Conservation (phyloP, 352 stramenopile genomes). For the Phytophthora sp. region DNA sequence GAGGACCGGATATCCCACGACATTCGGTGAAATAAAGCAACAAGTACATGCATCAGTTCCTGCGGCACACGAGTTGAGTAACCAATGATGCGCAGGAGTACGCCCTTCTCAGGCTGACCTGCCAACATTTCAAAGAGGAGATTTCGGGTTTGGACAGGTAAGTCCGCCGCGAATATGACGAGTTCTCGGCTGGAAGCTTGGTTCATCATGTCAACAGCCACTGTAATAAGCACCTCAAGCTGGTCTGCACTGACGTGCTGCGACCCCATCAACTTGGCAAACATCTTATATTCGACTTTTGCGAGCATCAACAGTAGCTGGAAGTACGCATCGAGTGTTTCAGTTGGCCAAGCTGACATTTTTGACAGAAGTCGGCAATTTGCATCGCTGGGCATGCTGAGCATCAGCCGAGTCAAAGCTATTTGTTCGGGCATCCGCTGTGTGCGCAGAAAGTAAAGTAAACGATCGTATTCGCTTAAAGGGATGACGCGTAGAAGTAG, state of each 20-base stretch:
- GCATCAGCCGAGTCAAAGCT: conserved; percentile 63
- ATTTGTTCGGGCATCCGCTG: conserved; percentile 66
- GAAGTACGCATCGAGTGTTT: conserved; percentile 69
- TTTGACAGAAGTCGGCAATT: conserved; percentile 59
- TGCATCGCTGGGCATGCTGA: conserved; percentile 47
- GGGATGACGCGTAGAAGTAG: conserved; percentile 52
- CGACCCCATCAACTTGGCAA: conserved; percentile 61
- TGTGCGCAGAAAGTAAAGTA: conserved; percentile 60
- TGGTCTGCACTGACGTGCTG: conserved; percentile 46
- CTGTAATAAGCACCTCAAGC: conserved; percentile 49
- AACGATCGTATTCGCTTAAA: conserved; percentile 28
- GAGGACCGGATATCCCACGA: conserved; percentile 59
- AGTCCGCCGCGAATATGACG: conserved; percentile 59
- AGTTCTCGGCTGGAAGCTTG: conserved; percentile 71
- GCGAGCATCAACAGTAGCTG: conserved; percentile 66
- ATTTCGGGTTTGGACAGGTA: conserved; percentile 44
- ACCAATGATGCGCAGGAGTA: conserved; percentile 65
- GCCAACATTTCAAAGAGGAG: conserved; percentile 61
- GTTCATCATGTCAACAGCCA: conserved; percentile 74
- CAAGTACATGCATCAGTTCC: conserved; percentile 48
- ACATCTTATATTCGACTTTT: conserved; percentile 62
- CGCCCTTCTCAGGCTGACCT: conserved; percentile 50
- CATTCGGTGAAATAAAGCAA: conserved; percentile 54
- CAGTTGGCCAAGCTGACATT: conserved; percentile 37
- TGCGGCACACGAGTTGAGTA: conserved; percentile 46